phyloP scores from a whole-genome alignment of 805 yeast species.

The Sugiyamaella floridensis region DNA sequence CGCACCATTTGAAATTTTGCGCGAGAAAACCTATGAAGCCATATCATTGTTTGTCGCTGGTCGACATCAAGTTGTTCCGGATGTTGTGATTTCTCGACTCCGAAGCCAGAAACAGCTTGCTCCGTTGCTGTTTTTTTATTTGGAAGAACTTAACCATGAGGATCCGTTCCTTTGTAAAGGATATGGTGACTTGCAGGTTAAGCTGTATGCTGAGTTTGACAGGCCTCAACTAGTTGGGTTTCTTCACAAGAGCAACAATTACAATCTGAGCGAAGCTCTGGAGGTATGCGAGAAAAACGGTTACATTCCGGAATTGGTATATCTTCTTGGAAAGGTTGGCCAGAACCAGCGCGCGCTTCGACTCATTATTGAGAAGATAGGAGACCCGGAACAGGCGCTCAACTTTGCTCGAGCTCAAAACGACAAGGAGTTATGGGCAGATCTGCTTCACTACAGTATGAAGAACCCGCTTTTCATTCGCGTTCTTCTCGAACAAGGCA shows the following conservation, averaged over 20 bases:
- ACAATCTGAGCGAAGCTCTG: conserved; percentile 66
- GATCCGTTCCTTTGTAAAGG: conserved; percentile 51
- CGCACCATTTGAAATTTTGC: conserved; percentile 38
- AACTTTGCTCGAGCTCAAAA: conserved; percentile 61
- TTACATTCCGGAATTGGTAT: conserved; percentile 67
- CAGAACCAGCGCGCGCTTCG: conserved; percentile 67
- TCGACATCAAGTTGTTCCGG: conserved; percentile 59
- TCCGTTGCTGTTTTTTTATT: conserved; percentile 54
- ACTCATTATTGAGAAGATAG: conserved; percentile 66
- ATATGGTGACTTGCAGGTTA: conserved; percentile 62
- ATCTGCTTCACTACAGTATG: conserved; percentile 62
- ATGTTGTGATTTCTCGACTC: conserved; percentile 43
- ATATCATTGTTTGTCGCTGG: conserved; percentile 53
- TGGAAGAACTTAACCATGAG: conserved; percentile 48
- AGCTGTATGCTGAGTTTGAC: conserved; percentile 58
- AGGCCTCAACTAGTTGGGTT: conserved; percentile 50
- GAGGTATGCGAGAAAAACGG: conserved; percentile 48
- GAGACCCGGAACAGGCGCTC: conserved; percentile 77
- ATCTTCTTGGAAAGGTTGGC: conserved; percentile 74
- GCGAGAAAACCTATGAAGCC: conserved; percentile 37
- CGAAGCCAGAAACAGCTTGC: conserved; percentile 20
- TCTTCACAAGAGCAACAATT: conserved; percentile 47
- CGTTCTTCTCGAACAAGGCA: conserved; percentile 50
- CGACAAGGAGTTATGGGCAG: conserved; percentile 76
- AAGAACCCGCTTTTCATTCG: conserved; percentile 69